Evolutionary conservation across 2,329 filamentous ascomycete genomes (phyloP), one percentile per base, ranked within the genome.

Genomic region (Boeremia lycopersici): DNA sequence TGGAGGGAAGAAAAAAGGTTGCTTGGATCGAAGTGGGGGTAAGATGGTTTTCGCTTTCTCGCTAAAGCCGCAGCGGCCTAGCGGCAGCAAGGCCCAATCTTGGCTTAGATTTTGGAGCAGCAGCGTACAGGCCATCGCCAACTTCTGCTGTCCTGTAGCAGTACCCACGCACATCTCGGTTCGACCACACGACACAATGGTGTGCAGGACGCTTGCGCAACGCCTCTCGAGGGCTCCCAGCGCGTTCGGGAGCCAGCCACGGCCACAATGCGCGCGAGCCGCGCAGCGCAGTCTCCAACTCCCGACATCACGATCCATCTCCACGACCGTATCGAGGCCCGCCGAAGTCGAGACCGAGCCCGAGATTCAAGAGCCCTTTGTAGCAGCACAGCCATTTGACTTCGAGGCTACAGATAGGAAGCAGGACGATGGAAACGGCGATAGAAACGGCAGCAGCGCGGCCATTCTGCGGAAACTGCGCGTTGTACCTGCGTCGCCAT

Each of bases 401-500:
- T 78, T 81, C 38, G 46, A 41, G 13, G 56, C 59, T 13, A 56
- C 10, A 65, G 23, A 23, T 23, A 5, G 19, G 5, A 23, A 23
- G 19, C 3, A 23, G 19, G 19, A 46, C 11, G 63, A 58, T 2
- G 43, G 25, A 5, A 41, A 35, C 2, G 40, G 43, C n/a, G 57
- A 49, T 6, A 57, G 59, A 23, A 4, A 28, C 9, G 17, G 8
- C 11, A 58, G 35, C 44, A 56, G 44, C 44, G 53, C 53, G 15
- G 44, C 44, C 17, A 39, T 72, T 3, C 65, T 79, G 36, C 56
- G 63, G 41, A 71, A 64, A 23, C 65, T 90, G 48, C 90, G 95
- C 62, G 81, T 96, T 19, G 80, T 97, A 31, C 95, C 95, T 17
- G 83, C 84, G 25, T 96, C 93, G 31, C 88, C 91, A 2, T 95